Evolutionary conservation across 257 asterid genomes (phyloP), one percentile per base, ranked within the genome.

Genomic region (Oldenlandia corymbosa): DNA sequence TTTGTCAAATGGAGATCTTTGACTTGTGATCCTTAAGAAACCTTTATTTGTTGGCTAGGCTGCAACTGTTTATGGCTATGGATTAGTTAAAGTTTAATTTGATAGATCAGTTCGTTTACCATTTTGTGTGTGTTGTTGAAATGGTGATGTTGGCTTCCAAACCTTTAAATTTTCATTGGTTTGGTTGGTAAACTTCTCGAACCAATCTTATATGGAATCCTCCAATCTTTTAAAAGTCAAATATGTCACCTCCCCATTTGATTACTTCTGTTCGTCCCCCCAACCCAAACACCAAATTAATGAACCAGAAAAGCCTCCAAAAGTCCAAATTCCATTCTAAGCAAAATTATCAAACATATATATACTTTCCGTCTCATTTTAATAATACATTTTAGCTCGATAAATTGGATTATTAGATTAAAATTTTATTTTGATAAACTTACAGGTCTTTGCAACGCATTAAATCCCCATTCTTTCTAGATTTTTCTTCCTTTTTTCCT

Each of bases 111-210:
- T 49, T 59, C 58, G 58, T 55, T 49, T 47, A 32, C 34, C 31
- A 27, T 55, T 59, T 20, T 60, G 27, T 53, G 46, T 43, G 46
- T 39, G n/a, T 6, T 32, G 43, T 55, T 65, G 12, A 61, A 48
- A 24, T 5, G 32, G 14, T 34, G 48, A 14, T 9, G 54, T 55
- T 41, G 32, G n/a, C 68, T 55, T 51, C 45, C 34, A n/a, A 34
- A 5, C 5, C 21, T 54, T 16, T 32, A 10, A 62, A 60, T 54
- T 56, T 55, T 56, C 43, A 48, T 66, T 54, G 76, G 70, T 66
- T 66, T 66, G 79, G 79, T 75, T 70, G 79, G 76, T 70, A 18
- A 70, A 64, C 75, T 39, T 47, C 69, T 31, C 42, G 65, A 69
- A 53, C 65, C 75, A 65, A 65, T n/a, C n/a, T n/a, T n/a, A n/a